These are phyloP conservation scores for Quercus agrifolia DNA, from an alignment of 306 rosid species.

Conservation along the genomic window DNA sequence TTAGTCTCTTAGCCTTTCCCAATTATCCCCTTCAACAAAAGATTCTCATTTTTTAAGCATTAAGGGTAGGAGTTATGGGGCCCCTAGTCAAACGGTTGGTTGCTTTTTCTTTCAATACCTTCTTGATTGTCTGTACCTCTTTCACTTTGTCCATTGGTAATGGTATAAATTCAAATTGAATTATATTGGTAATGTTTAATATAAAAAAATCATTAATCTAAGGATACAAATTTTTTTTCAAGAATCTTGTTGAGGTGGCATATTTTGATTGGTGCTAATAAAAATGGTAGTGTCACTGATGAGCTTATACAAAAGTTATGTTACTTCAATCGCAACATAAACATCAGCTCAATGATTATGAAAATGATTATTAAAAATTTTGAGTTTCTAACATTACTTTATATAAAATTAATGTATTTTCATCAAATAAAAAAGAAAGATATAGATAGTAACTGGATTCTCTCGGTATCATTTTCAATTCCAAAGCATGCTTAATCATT, in stretches of 20 bases:
- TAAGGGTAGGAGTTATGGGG: conserved; percentile 31
- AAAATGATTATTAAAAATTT: too few species aligned
- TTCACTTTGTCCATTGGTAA: not conserved
- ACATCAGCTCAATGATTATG: too few species aligned
- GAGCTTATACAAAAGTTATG: too few species aligned
- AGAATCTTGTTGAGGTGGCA: too few species aligned
- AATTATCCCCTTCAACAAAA: conserved; percentile 23
- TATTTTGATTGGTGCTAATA: too few species aligned
- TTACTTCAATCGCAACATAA: too few species aligned
- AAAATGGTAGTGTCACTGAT: too few species aligned
- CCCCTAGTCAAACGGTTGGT: conserved; percentile 57
- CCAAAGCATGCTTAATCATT: conserved; percentile 9
- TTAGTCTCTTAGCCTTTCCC: conserved; percentile 37
- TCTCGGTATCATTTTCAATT: conserved; percentile 21
- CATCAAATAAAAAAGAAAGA: too few species aligned
- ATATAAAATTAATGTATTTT: too few species aligned
- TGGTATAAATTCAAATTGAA: not conserved
- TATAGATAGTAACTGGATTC: not conserved
- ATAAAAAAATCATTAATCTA: too few species aligned
- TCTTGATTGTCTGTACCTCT: conserved; percentile 45
- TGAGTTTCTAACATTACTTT: too few species aligned
- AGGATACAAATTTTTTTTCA: too few species aligned
- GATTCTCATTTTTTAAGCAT: conserved; percentile 37
- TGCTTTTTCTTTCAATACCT: conserved; percentile 53
- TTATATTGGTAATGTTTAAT: not conserved